Evolutionary conservation across 2,329 filamentous ascomycete species (phyloP), one percentile per base, ranked within the genome.

Genomic region (Emergomyces orientalis): DNA sequence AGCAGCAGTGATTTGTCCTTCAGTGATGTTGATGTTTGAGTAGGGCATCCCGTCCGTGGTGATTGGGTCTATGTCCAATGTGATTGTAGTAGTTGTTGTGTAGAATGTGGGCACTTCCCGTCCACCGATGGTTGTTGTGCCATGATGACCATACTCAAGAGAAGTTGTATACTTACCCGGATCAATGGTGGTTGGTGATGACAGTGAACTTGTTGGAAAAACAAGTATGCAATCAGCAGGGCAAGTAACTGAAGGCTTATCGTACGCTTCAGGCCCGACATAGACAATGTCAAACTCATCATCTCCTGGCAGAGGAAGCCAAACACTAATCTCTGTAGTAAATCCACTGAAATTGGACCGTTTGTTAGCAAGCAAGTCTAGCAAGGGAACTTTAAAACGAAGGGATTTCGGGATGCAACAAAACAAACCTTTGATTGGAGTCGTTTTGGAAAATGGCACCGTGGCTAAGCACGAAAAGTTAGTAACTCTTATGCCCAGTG

Each of bases 131-230:
- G 14, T 49, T 27, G 59, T 60, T 27, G 59, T 49, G 32, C 45
- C n/a, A 9, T 5, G 45, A 6, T 51, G 32, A 2, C 59, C 59
- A 27, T 49, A 49, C 59, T 60, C 59, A 11, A 60, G 14, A 32
- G 56, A 60, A n/a, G 62, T 63, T 27, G 62, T 63, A 60, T 63
- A 63, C 1, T 60, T 25, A 34, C 56, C 56, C 1, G 56, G 56
- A 9, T 41, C 41, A 37, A 63, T 63, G 2, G 56, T 60, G n/a
- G 62, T 63, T 27, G 3, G n/a, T 43, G 45, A 52, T 17, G 55
- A n/a, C 19, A 63, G 56, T 22, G 41, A 60, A 14, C 45, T 60
- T 19, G 62, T 47, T 8, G 62, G 62, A 43, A 63, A 60, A 32
- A 63, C 62, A 52, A 60, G 56, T 54, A 60, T 43, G 49, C 55